A percentile compares a stretch with the other conserved stretches of the same genome.
These are phyloP conservation scores for Berberis thunbergii DNA, from an alignment of 164 flowering plant species.

Conservation along the genomic window DNA sequence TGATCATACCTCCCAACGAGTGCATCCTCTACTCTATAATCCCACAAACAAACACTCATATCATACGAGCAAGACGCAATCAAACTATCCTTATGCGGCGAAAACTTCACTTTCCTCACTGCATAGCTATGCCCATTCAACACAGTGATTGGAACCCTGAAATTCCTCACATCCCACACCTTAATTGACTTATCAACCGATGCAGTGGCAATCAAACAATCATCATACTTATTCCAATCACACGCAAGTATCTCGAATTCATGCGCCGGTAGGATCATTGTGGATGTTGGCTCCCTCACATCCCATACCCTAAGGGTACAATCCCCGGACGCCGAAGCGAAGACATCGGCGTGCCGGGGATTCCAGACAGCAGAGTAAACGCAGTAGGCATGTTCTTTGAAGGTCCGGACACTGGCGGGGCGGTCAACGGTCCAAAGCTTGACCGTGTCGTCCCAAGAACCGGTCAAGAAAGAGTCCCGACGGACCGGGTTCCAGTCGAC, in stretches of 20 bases:
- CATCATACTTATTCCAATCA: constrained; percentile 94
- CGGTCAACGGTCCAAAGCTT: constrained; percentile 90
- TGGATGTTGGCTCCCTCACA: constrained; percentile 70
- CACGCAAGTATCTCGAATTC: constrained; percentile 65
- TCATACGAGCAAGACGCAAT: constrained; percentile 79
- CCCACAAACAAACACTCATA: constrained; percentile 92
- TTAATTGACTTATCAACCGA: constrained; percentile 73
- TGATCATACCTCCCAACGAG: constrained; percentile 84
- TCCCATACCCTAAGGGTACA: constrained; percentile 91
- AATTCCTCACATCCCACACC: constrained; percentile 89
- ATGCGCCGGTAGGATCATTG: constrained; percentile 69
- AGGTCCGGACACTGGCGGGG: constrained; percentile 66
- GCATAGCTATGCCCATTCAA: constrained; percentile 78
- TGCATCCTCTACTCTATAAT: constrained; percentile 75
- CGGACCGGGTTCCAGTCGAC: constrained; percentile 80
- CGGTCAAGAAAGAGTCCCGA: constrained; percentile 70
- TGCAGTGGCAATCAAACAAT: constrained; percentile 55
- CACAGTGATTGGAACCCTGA: constrained; percentile 50
- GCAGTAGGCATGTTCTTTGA: constrained; percentile 86
- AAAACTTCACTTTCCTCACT: constrained; percentile 72
- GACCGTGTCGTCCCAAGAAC: constrained; percentile 86
- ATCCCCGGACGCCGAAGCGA: constrained; percentile 93
- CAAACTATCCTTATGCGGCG: constrained; percentile 63
- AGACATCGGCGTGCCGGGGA: constrained; percentile 84
- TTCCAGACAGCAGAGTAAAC: constrained; percentile 83